A percentile compares a stretch with the other conserved stretches of the same genome.
These are phyloP conservation scores for Pezicula radicicola DNA, from an alignment of 2,329 filamentous ascomycete species.

Conservation along the genomic window DNA sequence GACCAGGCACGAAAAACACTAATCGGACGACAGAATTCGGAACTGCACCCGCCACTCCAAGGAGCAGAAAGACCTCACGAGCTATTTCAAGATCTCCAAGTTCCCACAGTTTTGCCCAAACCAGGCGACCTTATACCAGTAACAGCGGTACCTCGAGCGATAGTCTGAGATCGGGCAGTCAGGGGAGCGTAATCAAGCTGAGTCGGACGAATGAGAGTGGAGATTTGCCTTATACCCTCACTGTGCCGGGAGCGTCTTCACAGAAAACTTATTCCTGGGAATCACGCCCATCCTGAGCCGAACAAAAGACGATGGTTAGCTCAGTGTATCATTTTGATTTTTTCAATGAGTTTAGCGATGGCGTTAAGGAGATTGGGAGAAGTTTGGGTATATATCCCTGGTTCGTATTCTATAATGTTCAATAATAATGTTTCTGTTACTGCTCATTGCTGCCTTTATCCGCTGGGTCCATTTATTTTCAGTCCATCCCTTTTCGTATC, in stretches of 20 bases:
- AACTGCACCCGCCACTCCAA: constrained; percentile 22
- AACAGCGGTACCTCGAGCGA: constrained; percentile 16
- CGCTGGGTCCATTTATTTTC: too few relatives aligned
- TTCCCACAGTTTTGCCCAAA: constrained; percentile 21
- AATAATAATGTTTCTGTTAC: constrained; percentile 17
- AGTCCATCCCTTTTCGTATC: too few relatives aligned
- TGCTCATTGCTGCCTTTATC: too few relatives aligned
- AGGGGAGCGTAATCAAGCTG: constrained; percentile 26
- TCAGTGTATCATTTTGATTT: background rate
- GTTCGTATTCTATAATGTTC: constrained; percentile 10
- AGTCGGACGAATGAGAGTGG: constrained; percentile 18
- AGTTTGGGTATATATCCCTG: background rate
- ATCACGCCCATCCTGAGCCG: too few relatives aligned
- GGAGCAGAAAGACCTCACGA: constrained; percentile 12
- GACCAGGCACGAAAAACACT: constrained; percentile 8
- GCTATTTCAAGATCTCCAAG: constrained; percentile 15
- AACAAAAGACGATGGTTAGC: constrained; percentile 3
- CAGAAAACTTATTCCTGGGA: too few relatives aligned
- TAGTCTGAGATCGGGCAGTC: constrained; percentile 22
- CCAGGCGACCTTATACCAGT: constrained; percentile 16
- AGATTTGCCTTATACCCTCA: constrained; percentile 24
- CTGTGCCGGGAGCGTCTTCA: constrained; percentile 11
- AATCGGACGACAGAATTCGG: constrained; percentile 14
- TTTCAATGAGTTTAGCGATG: constrained; percentile 19
- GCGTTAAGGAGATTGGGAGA: constrained; percentile 14